Conservation (phyloP, 805 yeast genomes). For the Wickerhamiella allomyrinae region DNA sequence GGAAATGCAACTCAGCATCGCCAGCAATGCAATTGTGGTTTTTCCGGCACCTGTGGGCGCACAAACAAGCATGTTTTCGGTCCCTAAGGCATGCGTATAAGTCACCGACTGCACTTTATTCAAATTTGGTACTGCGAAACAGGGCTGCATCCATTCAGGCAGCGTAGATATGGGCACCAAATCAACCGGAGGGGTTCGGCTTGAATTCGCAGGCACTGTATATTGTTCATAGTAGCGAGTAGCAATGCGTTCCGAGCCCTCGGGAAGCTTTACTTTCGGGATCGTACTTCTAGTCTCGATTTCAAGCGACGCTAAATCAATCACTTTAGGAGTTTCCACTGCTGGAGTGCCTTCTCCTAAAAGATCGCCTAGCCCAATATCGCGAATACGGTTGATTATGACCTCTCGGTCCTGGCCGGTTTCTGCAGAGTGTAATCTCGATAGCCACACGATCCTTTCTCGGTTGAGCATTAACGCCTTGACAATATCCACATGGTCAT, state of each 20-base stretch:
- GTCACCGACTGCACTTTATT: constrained; percentile 78
- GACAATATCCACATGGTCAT: constrained; percentile 37
- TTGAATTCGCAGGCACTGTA: constrained; percentile 44
- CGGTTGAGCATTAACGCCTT: constrained; percentile 38
- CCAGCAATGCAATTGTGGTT: constrained; percentile 86
- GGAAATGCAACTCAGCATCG: constrained; percentile 50
- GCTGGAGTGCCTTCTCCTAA: constrained; percentile 13
- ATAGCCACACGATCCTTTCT: constrained; percentile 39
- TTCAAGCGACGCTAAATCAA: constrained; percentile 59
- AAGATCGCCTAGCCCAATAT: constrained; percentile 7
- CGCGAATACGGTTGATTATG: constrained; percentile 22
- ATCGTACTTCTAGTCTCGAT: constrained; percentile 62
- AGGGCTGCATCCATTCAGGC: constrained; percentile 72
- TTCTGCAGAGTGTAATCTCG: constrained; percentile 29
- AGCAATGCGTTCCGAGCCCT: constrained; percentile 66
- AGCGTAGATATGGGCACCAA: constrained; percentile 45
- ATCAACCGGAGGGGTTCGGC: constrained; percentile 20
- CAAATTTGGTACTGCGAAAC: constrained; percentile 59
- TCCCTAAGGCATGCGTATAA: constrained; percentile 58
- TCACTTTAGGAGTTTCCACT: constrained; percentile 30
- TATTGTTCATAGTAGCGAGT: constrained; percentile 73
- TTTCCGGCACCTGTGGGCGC: constrained; percentile 99
- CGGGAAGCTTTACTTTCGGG: constrained; percentile 47
- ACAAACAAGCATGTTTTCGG: constrained; percentile 70
- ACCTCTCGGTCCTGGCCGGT: constrained; percentile 26